phyloP scores from a whole-genome alignment of 2,329 filamentous ascomycete species.

The Paecilomyces fulvus region DNA sequence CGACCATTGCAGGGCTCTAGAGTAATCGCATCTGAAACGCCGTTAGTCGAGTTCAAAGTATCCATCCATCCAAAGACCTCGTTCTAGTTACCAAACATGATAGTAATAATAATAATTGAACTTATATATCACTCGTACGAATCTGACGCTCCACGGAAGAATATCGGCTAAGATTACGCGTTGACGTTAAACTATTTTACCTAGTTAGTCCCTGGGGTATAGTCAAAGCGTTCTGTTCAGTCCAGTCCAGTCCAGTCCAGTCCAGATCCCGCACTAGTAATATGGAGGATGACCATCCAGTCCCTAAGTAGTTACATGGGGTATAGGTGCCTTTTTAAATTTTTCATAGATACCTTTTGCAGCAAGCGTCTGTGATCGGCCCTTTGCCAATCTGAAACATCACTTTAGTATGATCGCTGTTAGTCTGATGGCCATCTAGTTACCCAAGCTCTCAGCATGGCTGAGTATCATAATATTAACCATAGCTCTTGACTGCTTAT shows the following conservation, averaged over 20 bases:
- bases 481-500: not conserved
- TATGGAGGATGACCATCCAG: not conserved
- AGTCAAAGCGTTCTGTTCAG: not conserved
- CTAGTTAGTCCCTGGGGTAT: not conserved
- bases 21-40: not conserved
- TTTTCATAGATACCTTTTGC: not conserved
- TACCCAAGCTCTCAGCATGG: not conserved
- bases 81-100: not conserved
- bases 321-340: not conserved
- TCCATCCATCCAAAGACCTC: not conserved
- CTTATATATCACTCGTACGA: no score
- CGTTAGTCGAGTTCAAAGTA: no score
- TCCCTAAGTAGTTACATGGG: not conserved
- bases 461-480: not conserved
- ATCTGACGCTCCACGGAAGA: not conserved
- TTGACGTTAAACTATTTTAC: not conserved
- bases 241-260: not conserved
- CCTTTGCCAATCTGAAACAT: not conserved
- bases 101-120: no score
- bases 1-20: not conserved
- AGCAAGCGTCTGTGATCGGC: not conserved
- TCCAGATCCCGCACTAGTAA: not conserved
- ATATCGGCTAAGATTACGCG: not conserved
- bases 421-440: not conserved
- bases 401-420: not conserved